These are phyloP conservation scores for Amanita subjunquillea DNA, from an alignment of 768 basidiomycete genomes.

Conservation along the genomic window DNA sequence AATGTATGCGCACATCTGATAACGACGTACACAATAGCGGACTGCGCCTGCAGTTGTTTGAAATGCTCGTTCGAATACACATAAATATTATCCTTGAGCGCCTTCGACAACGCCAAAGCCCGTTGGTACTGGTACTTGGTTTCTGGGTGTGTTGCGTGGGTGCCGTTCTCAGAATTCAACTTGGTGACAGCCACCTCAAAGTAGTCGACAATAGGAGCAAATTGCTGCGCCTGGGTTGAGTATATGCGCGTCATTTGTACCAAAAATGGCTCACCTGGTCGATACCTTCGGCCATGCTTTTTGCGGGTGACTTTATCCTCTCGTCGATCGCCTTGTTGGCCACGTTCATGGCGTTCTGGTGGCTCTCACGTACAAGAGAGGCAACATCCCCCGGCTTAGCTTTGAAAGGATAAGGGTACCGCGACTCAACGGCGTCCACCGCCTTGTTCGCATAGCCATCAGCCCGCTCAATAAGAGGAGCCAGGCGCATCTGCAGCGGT, in stretches of 20 bases:
- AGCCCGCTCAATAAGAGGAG: slow-evolving; percentile 52
- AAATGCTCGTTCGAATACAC: slow-evolving; percentile 63
- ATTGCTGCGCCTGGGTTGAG: slow-evolving; percentile 30
- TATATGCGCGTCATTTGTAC: slow-evolving; percentile 9
- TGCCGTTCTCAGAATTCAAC: slow-evolving; percentile 35
- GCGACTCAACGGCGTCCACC: slow-evolving; percentile 61
- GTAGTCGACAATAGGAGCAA: slow-evolving; percentile 69
- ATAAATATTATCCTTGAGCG: slow-evolving; percentile 51
- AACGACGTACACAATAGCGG: slow-evolving; percentile 44
- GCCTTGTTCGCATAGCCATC: slow-evolving; percentile 67
- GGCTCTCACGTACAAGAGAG: slow-evolving; percentile 44
- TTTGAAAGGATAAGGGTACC: slow-evolving; percentile 70
- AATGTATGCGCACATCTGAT: neutral
- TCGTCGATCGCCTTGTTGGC: slow-evolving; percentile 61
- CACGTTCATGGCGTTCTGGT: slow-evolving; percentile 33
- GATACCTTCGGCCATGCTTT: slow-evolving; percentile 52
- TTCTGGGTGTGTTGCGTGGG: slow-evolving; percentile 34
- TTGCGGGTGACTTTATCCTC: slow-evolving; percentile 52
- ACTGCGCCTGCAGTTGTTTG: slow-evolving; percentile 60
- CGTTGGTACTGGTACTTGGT: slow-evolving; percentile 74
- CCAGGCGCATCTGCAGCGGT: slow-evolving; percentile 55
- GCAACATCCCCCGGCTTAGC: slow-evolving; percentile 64
- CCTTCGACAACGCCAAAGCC: slow-evolving; percentile 52
- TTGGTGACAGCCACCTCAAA: slow-evolving; percentile 47
- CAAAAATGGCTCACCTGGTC: slow-evolving; percentile 47